phyloP scores from a whole-genome alignment of 352 stramenopile species.

The Globisporangium orthogonon region DNA sequence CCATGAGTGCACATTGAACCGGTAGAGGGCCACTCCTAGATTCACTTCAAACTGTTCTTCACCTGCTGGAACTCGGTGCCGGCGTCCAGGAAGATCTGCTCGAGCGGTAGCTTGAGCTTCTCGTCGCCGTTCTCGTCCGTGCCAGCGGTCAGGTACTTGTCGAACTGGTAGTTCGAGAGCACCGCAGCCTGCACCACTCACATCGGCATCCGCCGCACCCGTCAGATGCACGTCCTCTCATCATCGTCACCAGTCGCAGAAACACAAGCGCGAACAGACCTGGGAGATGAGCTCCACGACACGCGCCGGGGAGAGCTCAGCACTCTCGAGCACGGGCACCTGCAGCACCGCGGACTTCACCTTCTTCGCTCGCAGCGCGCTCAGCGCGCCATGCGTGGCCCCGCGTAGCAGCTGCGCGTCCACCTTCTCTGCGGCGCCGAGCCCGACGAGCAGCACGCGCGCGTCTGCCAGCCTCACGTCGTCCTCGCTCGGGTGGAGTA shows the following conservation, averaged over 20 bases:
- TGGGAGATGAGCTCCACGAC: slow-evolving; percentile 70
- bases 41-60: neutral
- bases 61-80: slow-evolving; percentile 54
- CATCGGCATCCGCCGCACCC: neutral
- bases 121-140: slow-evolving; percentile 53
- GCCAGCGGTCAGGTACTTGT: slow-evolving; percentile 64
- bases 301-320: slow-evolving; percentile 23
- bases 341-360: slow-evolving; percentile 47
- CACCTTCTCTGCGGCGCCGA: slow-evolving; percentile 61
- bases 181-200: slow-evolving; percentile 38
- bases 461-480: slow-evolving; percentile 25
- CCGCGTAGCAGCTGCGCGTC: slow-evolving; percentile 56
- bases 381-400: slow-evolving; percentile 60
- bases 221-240: neutral
- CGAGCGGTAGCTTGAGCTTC: slow-evolving; percentile 59
- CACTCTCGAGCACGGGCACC: slow-evolving; percentile 29
- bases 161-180: slow-evolving; percentile 86
- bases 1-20: neutral
- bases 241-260: neutral
- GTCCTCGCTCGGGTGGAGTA: slow-evolving; percentile 57
- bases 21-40: too few species aligned
- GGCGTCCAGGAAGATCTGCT: slow-evolving; percentile 57
- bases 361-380: slow-evolving; percentile 39
- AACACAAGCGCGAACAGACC: slow-evolving; percentile 1
- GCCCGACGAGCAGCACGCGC: slow-evolving; percentile 68